Evolutionary conservation across 257 asterid species (phyloP).

Genomic region (Linaria vulgaris): DNA sequence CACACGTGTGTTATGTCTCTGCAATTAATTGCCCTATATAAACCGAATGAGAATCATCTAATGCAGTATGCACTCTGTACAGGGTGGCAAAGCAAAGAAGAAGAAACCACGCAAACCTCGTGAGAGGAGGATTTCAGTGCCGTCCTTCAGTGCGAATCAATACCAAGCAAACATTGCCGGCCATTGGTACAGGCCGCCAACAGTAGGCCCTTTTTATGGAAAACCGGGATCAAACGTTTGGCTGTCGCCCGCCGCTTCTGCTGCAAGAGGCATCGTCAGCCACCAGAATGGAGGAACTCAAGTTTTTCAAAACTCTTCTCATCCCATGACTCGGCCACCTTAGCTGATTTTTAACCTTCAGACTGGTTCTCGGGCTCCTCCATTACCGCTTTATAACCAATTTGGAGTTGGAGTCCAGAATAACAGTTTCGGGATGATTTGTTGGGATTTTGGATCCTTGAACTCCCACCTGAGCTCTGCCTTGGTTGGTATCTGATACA

Average conservation of each 20-base stretch:
- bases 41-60: background rate
- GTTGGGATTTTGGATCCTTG: no score
- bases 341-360: no score
- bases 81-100: slow-evolving; percentile 23
- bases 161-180: background rate
- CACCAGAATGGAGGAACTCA: no score
- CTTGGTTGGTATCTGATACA: no score
- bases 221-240: slow-evolving; percentile 23
- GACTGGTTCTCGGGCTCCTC: no score
- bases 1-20: background rate
- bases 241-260: slow-evolving; percentile 23
- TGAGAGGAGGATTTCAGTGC: background rate
- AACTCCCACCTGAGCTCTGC: no score
- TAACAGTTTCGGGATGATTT: no score
- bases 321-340: no score
- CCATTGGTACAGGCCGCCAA: slow-evolving; percentile 2
- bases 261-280: background rate
- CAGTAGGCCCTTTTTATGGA: slow-evolving; percentile 22
- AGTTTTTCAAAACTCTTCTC: no score
- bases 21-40: background rate
- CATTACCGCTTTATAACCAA: no score
- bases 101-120: slow-evolving; percentile 20
- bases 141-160: background rate
- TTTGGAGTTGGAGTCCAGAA: no score
- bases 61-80: slow-evolving; percentile 3